Conservation (phyloP, 2,329 filamentous ascomycete genomes). For the Aspergillus floridensis region DNA sequence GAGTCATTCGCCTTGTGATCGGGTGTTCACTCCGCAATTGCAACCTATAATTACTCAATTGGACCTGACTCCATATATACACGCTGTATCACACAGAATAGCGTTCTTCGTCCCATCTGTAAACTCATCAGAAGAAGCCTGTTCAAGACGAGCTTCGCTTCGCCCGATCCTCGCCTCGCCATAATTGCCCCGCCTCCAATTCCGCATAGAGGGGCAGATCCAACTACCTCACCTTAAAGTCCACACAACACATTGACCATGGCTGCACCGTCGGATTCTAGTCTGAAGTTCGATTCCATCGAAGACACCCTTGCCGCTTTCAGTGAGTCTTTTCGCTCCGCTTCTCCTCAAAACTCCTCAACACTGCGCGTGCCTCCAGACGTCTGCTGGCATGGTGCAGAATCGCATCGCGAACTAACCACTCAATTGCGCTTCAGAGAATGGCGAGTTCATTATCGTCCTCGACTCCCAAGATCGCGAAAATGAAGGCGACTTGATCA, state of each 20-base stretch:
- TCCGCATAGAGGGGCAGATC: conserved; percentile 26
- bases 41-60: not conserved
- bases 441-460: conserved; percentile 91
- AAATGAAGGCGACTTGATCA: conserved; percentile 97
- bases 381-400: not conserved
- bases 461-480: conserved; percentile 90
- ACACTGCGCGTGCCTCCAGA: not conserved
- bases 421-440: conserved; percentile 46
- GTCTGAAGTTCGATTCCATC: conserved; percentile 41
- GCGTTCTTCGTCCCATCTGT: not conserved
- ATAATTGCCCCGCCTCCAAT: conserved; percentile 13
- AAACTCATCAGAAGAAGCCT: not conserved
- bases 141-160: not conserved
- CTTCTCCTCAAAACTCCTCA: not conserved
- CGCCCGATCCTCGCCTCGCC: not conserved
- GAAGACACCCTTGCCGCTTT: conserved; percentile 43
- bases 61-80: not conserved
- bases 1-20: not conserved
- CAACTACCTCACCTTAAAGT: not conserved
- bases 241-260: conserved; percentile 21
- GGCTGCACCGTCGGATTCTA: conserved; percentile 34
- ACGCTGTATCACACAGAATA: not conserved
- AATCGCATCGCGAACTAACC: conserved; percentile 5
- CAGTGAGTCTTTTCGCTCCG: conserved; percentile 30
- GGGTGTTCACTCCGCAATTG: not conserved